Evolutionary conservation across 768 basidiomycete genomes (phyloP), one percentile per base, ranked within the genome.

Genomic region (Amanita jacksonii): DNA sequence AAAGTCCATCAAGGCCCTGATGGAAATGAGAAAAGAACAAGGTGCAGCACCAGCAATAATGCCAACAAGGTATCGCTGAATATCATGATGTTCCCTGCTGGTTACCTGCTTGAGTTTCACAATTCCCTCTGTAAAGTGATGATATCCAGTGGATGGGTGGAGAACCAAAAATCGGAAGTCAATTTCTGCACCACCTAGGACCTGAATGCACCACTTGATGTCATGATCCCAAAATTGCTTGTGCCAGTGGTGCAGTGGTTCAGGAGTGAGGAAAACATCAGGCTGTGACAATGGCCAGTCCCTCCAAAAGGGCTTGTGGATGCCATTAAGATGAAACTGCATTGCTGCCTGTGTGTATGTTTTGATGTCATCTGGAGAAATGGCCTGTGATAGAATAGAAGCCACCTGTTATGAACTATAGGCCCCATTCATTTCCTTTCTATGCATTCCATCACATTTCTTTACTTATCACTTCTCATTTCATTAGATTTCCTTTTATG

Each of bases 51-150:
- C 63, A 34, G 62, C 59, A 28, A 70, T 61, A 8, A 65, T 47
- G 5, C 52, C 34, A n/a, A 73, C 45, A 3, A 70, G 49, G 18
- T 60, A 61, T 4, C 54, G 43, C 43, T 71, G 59, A 3, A 72
- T 47, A 22, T 72, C 58, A 0, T 57, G 47, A 39, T 69, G 64
- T 20, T 69, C 65, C 1, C 57, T 41, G 1, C 68, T 66, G 5
- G 70, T 69, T 18, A 66, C 62, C 44, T 71, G 68, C 22, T 69
- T 68, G 22, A 71, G 31, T 6, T 54, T 51, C 5, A 60, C 66
- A 5, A 70, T 61, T 0, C 70, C 65, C 16, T 62, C 55, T 7
- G 52, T 46, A 41, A 70, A 72, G 20, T 69, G 66, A n/a, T 58
- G 48, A 39, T 58, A 61, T 9, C 64, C 63, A 10, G 56, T 55